Percentiles rank a stretch among this genome's conserved stretches.
Conservation (phyloP, 2,329 filamentous ascomycete species). For the Trichophyton simii region DNA sequence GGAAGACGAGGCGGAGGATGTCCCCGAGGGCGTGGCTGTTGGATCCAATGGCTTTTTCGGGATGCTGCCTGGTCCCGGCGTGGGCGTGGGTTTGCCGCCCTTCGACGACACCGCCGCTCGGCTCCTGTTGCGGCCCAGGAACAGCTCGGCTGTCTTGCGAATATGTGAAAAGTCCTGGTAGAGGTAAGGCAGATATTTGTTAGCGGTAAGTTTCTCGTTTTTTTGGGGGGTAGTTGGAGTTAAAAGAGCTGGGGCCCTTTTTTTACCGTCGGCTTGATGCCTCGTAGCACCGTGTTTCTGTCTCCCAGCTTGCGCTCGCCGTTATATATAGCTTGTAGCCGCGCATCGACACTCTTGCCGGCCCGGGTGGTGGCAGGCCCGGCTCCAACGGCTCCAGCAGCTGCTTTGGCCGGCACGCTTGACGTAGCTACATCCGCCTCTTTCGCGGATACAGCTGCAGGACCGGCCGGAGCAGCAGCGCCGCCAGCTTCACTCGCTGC, state of each 20-base stretch:
- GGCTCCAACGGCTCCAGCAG: slow-evolving; percentile 26
- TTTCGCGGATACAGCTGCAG: slow-evolving; percentile 18
- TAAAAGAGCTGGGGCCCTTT: neutral
- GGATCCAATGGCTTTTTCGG: slow-evolving; percentile 32
- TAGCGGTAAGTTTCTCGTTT: neutral
- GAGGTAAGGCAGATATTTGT: too few species aligned
- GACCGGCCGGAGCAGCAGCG: slow-evolving; percentile 20
- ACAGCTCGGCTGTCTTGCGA: slow-evolving; percentile 68
- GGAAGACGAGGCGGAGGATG: slow-evolving; percentile 51
- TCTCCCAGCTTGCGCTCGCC: slow-evolving; percentile 87
- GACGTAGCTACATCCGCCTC: slow-evolving; percentile 36
- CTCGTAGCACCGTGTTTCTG: slow-evolving; percentile 74
- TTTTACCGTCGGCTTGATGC: slow-evolving; percentile 76
- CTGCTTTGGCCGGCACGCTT: slow-evolving; percentile 35
- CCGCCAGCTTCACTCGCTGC: slow-evolving; percentile 27
- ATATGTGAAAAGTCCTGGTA: slow-evolving; percentile 82
- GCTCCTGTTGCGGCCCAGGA: slow-evolving; percentile 48
- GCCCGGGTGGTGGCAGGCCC: slow-evolving; percentile 17
- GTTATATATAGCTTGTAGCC: slow-evolving; percentile 77
- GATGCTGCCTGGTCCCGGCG: slow-evolving; percentile 27
- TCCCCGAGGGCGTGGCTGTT: slow-evolving; percentile 47
- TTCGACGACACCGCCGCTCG: slow-evolving; percentile 24
- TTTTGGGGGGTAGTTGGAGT: neutral
- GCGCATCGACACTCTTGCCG: slow-evolving; percentile 59
- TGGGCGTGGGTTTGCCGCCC: slow-evolving; percentile 22